Conservation (phyloP, 2,329 filamentous ascomycete genomes). For the Cercospora nicotianae region DNA sequence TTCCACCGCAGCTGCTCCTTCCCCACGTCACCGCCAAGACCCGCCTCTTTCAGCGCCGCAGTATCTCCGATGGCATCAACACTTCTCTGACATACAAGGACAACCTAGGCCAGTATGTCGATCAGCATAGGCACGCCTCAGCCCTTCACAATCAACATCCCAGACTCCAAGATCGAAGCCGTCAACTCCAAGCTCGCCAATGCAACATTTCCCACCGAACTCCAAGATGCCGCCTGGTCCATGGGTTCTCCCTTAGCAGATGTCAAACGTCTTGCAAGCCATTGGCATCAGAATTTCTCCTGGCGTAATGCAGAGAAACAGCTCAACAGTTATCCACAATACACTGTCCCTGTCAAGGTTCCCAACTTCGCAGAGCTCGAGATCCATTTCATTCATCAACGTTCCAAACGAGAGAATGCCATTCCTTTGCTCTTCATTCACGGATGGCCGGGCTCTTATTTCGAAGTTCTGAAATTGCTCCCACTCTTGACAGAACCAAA, state of each 20-base stretch:
- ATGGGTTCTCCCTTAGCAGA: slow-evolving; percentile 60
- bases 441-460: slow-evolving; percentile 67
- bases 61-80: not conserved
- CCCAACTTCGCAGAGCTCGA: slow-evolving; percentile 50
- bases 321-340: slow-evolving; percentile 54
- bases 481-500: slow-evolving; percentile 43
- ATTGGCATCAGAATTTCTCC: slow-evolving; percentile 59
- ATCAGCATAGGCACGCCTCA: slow-evolving; percentile 9
- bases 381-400: slow-evolving; percentile 65
- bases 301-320: slow-evolving; percentile 51
- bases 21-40: slow-evolving; percentile 6
- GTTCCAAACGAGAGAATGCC: slow-evolving; percentile 51
- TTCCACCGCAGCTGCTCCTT: not conserved
- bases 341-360: slow-evolving; percentile 45
- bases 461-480: slow-evolving; percentile 65
- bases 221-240: slow-evolving; percentile 53
- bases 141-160: slow-evolving; percentile 51
- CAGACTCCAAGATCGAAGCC: slow-evolving; percentile 52
- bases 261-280: slow-evolving; percentile 56
- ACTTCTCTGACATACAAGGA: not conserved
- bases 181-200: slow-evolving; percentile 56
- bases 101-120: not conserved
- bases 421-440: slow-evolving; percentile 69
- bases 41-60: not conserved
- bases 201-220: slow-evolving; percentile 56